Percentiles rank a stretch among this genome's conserved stretches.
Conservation (phyloP, 2,329 filamentous ascomycete species). For the Microdochium nivale region DNA sequence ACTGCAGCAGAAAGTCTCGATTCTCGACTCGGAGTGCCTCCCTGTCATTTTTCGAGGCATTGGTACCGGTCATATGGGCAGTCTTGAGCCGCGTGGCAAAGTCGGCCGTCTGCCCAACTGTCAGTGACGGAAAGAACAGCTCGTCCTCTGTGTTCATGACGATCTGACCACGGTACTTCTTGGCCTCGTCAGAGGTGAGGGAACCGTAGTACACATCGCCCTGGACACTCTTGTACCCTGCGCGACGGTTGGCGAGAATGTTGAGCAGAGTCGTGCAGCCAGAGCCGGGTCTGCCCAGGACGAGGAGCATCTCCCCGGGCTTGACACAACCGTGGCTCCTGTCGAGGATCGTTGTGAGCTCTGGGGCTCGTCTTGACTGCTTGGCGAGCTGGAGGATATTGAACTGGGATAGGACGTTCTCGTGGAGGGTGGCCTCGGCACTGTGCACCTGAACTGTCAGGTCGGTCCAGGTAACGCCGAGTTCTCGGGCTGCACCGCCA, state of each 20-base stretch:
- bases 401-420: constrained; percentile 53
- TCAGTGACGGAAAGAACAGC: constrained; percentile 56
- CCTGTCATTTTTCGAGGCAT: constrained; percentile 44
- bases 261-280: constrained; percentile 52
- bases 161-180: constrained; percentile 41
- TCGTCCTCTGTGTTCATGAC: constrained; percentile 59
- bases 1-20: constrained; percentile 43
- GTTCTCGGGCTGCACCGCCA: constrained; percentile 24
- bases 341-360: constrained; percentile 27
- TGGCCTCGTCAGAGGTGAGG: constrained; percentile 16
- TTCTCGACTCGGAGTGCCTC: constrained; percentile 4
- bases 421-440: constrained; percentile 54
- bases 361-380: constrained; percentile 42
- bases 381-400: constrained; percentile 43
- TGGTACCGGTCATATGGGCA: constrained; percentile 50
- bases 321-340: constrained; percentile 43
- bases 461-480: constrained; percentile 58
- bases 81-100: constrained; percentile 56
- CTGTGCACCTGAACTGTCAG: constrained; percentile 55
- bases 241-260: constrained; percentile 43
- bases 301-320: constrained; percentile 41
- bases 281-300: constrained; percentile 34
- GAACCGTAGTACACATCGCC: constrained; percentile 42
- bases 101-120: constrained; percentile 52
- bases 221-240: constrained; percentile 33